These are phyloP conservation scores for Penicillium italicum DNA, from an alignment of 2,329 filamentous ascomycete genomes.

Conservation along the genomic window DNA sequence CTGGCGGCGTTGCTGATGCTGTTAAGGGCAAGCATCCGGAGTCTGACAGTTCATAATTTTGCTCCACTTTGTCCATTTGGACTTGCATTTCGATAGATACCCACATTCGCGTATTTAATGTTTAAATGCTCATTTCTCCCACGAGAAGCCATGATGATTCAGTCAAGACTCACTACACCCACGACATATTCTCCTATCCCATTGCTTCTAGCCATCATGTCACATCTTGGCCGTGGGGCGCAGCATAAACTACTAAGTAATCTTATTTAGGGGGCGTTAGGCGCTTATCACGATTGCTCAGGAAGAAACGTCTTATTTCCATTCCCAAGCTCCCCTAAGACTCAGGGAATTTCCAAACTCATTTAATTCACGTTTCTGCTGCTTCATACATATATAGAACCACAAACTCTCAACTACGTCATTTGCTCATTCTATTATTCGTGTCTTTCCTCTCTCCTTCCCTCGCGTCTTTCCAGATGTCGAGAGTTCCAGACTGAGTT, in stretches of 20 bases:
- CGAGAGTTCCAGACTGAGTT: not conserved
- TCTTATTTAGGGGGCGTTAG: not conserved
- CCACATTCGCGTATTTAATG: slow-evolving; percentile 5
- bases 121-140: not conserved
- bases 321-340: not conserved
- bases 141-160: not conserved
- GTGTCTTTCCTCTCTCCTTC: not conserved
- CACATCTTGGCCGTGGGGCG: too few species aligned
- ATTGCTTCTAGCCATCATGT: not conserved
- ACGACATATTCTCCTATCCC: not conserved
- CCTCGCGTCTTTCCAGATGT: not conserved
- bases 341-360: not conserved
- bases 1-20: slow-evolving; percentile 29
- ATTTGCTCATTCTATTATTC: not conserved
- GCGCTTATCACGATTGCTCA: not conserved
- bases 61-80: not conserved
- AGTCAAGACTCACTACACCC: not conserved
- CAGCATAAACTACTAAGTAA: not conserved
- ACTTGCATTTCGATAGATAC: slow-evolving; percentile 18
- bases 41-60: not conserved
- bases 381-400: not conserved
- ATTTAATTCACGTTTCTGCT: not conserved
- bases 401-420: not conserved
- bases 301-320: not conserved
- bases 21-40: slow-evolving; percentile 28